A percentile compares a stretch with the other conserved stretches of the same genome.
phyloP scores from a whole-genome alignment of 371 early-diverging fungal genomes.

The Zancudomyces culisetae region DNA sequence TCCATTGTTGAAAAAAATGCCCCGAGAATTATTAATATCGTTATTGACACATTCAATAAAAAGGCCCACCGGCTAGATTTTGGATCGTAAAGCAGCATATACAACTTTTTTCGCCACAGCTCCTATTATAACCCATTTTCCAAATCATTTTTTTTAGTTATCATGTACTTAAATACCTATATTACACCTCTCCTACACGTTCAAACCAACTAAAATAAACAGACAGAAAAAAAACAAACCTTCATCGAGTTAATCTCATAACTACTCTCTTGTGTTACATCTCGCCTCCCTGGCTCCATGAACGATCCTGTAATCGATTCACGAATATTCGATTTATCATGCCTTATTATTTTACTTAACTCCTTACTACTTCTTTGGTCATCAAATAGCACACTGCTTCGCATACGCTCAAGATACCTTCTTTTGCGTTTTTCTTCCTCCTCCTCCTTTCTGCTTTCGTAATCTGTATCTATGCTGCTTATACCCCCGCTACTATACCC shows the following conservation, averaged over 20 bases:
- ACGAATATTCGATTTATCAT: background rate
- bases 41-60: slow-evolving; percentile 48
- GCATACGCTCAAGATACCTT: background rate
- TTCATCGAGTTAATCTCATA: background rate
- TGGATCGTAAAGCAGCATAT: slow-evolving; percentile 25
- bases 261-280: background rate
- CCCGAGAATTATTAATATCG: slow-evolving; percentile 50
- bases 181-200: background rate
- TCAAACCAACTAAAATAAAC: too few species aligned
- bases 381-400: background rate
- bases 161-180: background rate
- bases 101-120: slow-evolving; percentile 39
- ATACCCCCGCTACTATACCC: too few species aligned
- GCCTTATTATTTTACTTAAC: background rate
- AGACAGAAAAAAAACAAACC: too few species aligned
- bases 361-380: background rate
- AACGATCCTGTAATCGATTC: background rate
- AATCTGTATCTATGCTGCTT: too few species aligned
- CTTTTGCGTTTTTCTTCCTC: background rate
- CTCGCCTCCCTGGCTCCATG: background rate
- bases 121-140: slow-evolving; percentile 5
- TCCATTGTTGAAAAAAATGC: slow-evolving; percentile 66
- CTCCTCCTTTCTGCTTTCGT: too few species aligned
- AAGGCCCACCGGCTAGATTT: slow-evolving; percentile 38
- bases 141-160: background rate